Evolutionary conservation across 2,329 filamentous ascomycete species (phyloP), one percentile per base, ranked within the genome.

Genomic region (Leptographium radiaticola): DNA sequence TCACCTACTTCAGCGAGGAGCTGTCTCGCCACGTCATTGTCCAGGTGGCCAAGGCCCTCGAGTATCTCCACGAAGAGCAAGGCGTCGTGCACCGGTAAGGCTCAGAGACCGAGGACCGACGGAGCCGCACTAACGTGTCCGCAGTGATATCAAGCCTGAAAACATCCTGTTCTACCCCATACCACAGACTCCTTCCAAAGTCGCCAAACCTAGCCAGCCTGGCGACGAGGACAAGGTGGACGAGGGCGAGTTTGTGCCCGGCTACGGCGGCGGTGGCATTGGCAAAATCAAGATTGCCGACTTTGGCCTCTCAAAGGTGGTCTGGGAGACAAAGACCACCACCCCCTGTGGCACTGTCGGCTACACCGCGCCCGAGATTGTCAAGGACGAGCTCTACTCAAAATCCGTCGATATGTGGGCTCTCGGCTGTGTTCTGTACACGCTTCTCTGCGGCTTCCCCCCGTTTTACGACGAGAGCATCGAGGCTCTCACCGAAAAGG

Each of bases 371-470:
- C 93, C 93, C 9, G 93, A 98, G 66, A 98, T 98, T 58, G 93
- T 98, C 67, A 97, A 97, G 71, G 93, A 98, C 69, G 93, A 98
- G 71, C 83, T 90, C 25, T 98, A 98, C 69, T 97, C 91, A 40
- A 98, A 97, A 75, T 94, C 89, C 51, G 93, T 98, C 47, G 93
- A 98, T 65, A 98, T 98, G 93, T 98, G 93, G 93, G 93, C 93
- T 4, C 71, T 98, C 36, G 93, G 93, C 15, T 98, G 93, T 66
- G 93, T 98, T 12, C 75, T 98, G 6, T 98, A 98, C 73, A 98
- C 93, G 1, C 75, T 98, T 1, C 84, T 98, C 16, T 98, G 93
- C 63, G 93, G 93, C 15, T 98, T 98, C 72, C 93, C 93, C 11
- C 93, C 93, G 3, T 98, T 98, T 70, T 95, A 98, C 68, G 93